A percentile compares a stretch with the other conserved stretches of the same genome.
These are phyloP conservation scores for Phaseolus lunatus DNA, from an alignment of 306 rosid species.

Conservation along the genomic window DNA sequence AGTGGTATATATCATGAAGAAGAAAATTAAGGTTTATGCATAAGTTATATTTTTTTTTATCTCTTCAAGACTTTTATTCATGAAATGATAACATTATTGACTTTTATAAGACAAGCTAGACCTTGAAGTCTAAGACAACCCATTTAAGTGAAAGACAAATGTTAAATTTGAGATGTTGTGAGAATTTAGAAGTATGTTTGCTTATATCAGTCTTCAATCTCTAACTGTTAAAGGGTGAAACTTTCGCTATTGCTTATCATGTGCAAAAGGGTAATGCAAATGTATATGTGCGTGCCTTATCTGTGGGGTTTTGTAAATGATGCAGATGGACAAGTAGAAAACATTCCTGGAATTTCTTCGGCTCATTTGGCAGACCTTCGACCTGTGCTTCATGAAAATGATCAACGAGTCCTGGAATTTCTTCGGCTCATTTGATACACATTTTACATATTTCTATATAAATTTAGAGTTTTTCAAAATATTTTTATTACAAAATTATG, in stretches of 20 bases:
- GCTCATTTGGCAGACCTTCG: conserved; percentile 46
- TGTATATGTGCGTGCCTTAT: conserved; percentile 10
- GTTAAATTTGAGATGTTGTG: neutral
- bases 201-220: neutral
- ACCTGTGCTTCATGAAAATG: conserved; percentile 42
- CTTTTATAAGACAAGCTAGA: too few species aligned
- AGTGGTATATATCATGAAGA: neutral
- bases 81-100: too few species aligned
- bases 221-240: neutral
- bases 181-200: neutral
- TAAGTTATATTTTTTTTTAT: too few species aligned
- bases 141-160: too few species aligned
- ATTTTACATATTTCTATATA: too few species aligned
- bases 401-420: conserved; percentile 42
- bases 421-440: too few species aligned
- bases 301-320: neutral
- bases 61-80: too few species aligned
- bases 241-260: neutral
- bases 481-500: too few species aligned
- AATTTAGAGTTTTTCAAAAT: too few species aligned
- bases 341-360: conserved; percentile 48
- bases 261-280: neutral
- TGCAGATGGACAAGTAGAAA: conserved; percentile 44
- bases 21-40: neutral
- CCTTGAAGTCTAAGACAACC: too few species aligned